phyloP scores from a whole-genome alignment of 169 alveolate genomes.

The Plasmodium yoelii region DNA sequence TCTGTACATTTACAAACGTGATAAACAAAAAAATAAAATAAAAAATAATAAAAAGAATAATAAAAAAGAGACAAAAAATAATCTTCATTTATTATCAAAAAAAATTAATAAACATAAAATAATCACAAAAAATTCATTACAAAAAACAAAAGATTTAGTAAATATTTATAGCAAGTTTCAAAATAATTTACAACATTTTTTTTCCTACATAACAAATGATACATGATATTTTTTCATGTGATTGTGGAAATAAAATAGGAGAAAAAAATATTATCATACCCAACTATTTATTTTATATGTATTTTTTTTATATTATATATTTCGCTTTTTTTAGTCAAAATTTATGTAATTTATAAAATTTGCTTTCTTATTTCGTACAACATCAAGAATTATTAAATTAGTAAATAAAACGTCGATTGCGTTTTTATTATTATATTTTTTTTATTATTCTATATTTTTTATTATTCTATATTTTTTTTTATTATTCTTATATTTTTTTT shows the following conservation, averaged over 20 bases:
- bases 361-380: no score
- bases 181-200: conserved; percentile 19
- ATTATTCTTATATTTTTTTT: no score
- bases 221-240: neutral
- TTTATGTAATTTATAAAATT: neutral
- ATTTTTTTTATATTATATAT: neutral
- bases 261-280: neutral
- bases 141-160: conserved; percentile 15
- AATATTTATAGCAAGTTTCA: conserved; percentile 39
- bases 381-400: no score
- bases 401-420: no score
- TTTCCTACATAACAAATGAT: conserved; percentile 37
- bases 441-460: no score
- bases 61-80: conserved; percentile 28
- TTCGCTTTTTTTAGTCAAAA: neutral
- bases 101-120: conserved; percentile 11
- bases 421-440: no score
- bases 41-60: conserved; percentile 14
- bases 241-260: neutral
- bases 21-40: conserved; percentile 17
- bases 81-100: conserved; percentile 25
- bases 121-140: conserved; percentile 1
- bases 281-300: neutral
- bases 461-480: no score
- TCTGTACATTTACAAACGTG: conserved; percentile 43